A percentile compares a stretch with the other conserved stretches of the same genome.
Evolutionary conservation across 169 alveolate species (phyloP).

Genomic region (Plasmodium ovale): DNA sequence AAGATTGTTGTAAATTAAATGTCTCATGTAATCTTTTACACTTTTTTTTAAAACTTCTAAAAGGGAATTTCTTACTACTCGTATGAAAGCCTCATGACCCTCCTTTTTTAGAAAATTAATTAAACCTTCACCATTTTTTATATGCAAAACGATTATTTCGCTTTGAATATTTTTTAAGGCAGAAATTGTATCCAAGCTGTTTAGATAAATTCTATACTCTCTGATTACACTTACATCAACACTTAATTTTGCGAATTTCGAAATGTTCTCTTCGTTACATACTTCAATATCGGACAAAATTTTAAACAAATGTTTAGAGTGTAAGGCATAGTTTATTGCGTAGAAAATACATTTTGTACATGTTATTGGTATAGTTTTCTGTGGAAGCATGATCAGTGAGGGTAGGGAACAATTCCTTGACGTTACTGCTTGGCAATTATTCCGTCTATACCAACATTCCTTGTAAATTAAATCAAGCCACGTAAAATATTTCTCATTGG

Average conservation of each 20-base stretch:
- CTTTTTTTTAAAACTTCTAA: slow-evolving; percentile 37
- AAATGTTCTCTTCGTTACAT: slow-evolving; percentile 24
- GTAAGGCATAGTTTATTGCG: slow-evolving; percentile 40
- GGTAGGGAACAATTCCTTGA: slow-evolving; percentile 16
- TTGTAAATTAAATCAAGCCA: slow-evolving; percentile 48
- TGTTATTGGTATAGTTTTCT: slow-evolving; percentile 16
- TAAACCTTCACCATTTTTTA: slow-evolving; percentile 19
- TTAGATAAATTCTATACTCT: slow-evolving; percentile 41
- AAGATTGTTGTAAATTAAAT: slow-evolving; percentile 17
- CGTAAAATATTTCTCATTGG: slow-evolving; percentile 5
- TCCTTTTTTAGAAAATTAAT: slow-evolving; percentile 16
- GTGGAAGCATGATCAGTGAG: slow-evolving; percentile 19
- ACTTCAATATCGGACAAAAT: not conserved
- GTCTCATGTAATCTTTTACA: not conserved
- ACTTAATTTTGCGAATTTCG: slow-evolving; percentile 13
- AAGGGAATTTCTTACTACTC: slow-evolving; percentile 11
- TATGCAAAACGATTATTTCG: slow-evolving; percentile 29
- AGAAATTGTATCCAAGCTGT: slow-evolving; percentile 10
- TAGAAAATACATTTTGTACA: slow-evolving; percentile 25
- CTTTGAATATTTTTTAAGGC: slow-evolving; percentile 36
- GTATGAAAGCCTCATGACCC: slow-evolving; percentile 6
- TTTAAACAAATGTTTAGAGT: slow-evolving; percentile 29
- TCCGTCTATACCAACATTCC: slow-evolving; percentile 37
- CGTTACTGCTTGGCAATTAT: slow-evolving; percentile 8
- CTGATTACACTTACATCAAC: slow-evolving; percentile 21